Base-by-base conservation (phyloP, 805 yeast genomes). In the Ogataea trehalophila region DNA sequence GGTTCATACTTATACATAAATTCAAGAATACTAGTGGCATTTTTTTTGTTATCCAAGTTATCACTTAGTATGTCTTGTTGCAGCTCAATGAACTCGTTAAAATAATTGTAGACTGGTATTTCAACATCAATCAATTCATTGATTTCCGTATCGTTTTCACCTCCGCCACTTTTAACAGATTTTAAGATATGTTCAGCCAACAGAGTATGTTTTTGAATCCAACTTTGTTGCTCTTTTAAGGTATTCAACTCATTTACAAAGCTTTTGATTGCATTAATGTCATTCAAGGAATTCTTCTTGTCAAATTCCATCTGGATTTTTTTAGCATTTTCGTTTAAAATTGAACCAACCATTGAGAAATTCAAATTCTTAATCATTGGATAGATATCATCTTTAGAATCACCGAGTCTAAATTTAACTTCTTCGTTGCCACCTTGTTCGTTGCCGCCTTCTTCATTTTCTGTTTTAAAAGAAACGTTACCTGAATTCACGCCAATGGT, bases 321-420 rank as follows among this genome's bases (percentile, higher is more conserved):
- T 53, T 79, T 82, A 0, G 97, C 97, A 47, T 81, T 70, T 23
- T 70, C 63, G 62, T 89, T 91, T 40, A 94, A 72, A 23, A 74
- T 73, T 6, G 79, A 75, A 1, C 97, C 97, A 34, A 91, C 83
- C 23, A 81, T 75, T 2, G 91, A 85, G 64, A 94, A 91, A 53
- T 90, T 90, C 47, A 81, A 66, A 59, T 80, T 79, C 51, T 81
- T 78, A 15, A 91, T 70, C 6, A 73, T 63, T 2, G 67, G 68
- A 55, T 71, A 79, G 6, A 83, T 68, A 11, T 72, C 68, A 53
- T 83, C 88, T n/a, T 50, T 47, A 3, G 48, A 40, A 35, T 69
- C 67, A 6, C 71, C 62, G 18, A 62, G 41, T 39, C 50, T 58
- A 20, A 63, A 37, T 33, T 49, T 56, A 2, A 52, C 46, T 23